Conservation (phyloP, 2,329 filamentous ascomycete genomes). For the Metarhizium anisopliae region DNA sequence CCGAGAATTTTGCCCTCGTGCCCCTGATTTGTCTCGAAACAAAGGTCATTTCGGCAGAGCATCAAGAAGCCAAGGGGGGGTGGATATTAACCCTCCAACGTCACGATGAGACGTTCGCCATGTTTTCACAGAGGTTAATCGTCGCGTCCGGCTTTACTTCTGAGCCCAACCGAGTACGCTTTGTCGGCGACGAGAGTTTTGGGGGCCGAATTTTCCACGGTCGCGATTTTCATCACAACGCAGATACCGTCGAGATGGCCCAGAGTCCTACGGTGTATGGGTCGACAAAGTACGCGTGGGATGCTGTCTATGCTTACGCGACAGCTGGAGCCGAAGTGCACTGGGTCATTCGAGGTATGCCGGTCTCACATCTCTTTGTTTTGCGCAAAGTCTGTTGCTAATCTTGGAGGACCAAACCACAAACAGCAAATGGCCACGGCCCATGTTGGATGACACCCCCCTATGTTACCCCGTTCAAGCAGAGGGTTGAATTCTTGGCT, state of each 20-base stretch:
- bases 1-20: slow-evolving; percentile 31
- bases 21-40: slow-evolving; percentile 30
- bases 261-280: slow-evolving; percentile 48
- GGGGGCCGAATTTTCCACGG: slow-evolving; percentile 39
- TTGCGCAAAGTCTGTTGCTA: not conserved
- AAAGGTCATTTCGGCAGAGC: slow-evolving; percentile 33
- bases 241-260: slow-evolving; percentile 29
- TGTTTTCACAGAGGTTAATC: slow-evolving; percentile 38
- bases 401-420: not conserved
- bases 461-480: slow-evolving; percentile 59
- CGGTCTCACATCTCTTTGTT: too few relatives aligned
- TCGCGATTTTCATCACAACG: slow-evolving; percentile 33
- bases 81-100: slow-evolving; percentile 30
- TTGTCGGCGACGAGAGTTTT: slow-evolving; percentile 38
- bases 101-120: slow-evolving; percentile 13
- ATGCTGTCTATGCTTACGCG: slow-evolving; percentile 54
- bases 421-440: slow-evolving; percentile 40
- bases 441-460: slow-evolving; percentile 49
- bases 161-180: slow-evolving; percentile 32
- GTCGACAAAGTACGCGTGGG: slow-evolving; percentile 55
- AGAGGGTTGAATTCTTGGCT: slow-evolving; percentile 59
- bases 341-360: slow-evolving; percentile 47
- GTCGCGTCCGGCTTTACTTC: slow-evolving; percentile 48
- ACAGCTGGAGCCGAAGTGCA: slow-evolving; percentile 45
- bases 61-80: slow-evolving; percentile 26